phyloP scores from a whole-genome alignment of 176 grass and related monocot genomes.

The Rhynchospora breviuscula region DNA sequence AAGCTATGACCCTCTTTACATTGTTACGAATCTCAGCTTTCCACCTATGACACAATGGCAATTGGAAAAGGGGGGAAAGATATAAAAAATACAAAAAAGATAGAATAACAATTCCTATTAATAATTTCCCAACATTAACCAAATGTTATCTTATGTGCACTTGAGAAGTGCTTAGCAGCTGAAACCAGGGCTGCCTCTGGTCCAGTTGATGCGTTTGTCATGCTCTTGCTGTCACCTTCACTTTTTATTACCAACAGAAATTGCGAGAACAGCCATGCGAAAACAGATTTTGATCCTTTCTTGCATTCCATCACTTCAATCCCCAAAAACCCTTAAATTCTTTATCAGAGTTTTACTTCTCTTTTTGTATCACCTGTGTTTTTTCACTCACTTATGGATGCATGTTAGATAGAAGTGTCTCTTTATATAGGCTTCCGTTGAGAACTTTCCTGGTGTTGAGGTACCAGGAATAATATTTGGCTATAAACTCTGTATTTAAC shows the following conservation, averaged over 20 bases:
- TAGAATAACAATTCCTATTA: neutral
- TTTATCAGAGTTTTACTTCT: neutral
- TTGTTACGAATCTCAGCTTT: neutral
- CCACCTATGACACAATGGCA: neutral
- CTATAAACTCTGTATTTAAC: neutral
- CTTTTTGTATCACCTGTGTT: neutral
- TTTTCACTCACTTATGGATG: neutral
- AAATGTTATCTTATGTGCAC: constrained; percentile 21
- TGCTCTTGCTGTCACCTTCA: neutral
- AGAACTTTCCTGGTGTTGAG: neutral
- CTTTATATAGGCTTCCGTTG: neutral
- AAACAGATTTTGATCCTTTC: neutral
- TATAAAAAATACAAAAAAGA: neutral
- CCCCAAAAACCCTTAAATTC: neutral
- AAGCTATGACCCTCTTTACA: neutral
- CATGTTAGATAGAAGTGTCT: neutral
- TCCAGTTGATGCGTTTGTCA: neutral
- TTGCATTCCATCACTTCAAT: constrained; percentile 4
- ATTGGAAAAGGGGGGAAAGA: neutral
- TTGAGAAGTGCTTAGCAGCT: constrained; percentile 22
- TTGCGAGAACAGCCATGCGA: constrained; percentile 3
- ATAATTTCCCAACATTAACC: neutral
- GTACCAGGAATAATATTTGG: neutral
- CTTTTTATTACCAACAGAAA: neutral
- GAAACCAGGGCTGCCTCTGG: constrained; percentile 10